Evolutionary conservation across 2,329 filamentous ascomycete genomes (phyloP), one percentile per base, ranked within the genome.

Genomic region (Fusarium redolens): DNA sequence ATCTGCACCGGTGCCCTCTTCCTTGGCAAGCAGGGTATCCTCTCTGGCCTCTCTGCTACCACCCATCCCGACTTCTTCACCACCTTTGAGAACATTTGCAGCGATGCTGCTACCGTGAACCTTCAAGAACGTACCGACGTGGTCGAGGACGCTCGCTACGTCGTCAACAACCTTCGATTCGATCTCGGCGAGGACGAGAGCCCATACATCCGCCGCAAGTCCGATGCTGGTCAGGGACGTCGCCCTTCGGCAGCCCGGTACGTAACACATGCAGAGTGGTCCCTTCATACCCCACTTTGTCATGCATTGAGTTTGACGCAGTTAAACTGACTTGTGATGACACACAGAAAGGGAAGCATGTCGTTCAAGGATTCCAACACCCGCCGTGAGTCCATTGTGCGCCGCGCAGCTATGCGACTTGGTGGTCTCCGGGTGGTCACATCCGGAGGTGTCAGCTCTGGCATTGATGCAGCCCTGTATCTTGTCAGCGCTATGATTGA

Each of bases 91-190:
- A 95, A 91, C 77, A 84, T 95, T 75, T 95, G 92, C 86, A 93
- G 92, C 81, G 91, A 93, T 73, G 90, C 91, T 52, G 89, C 92
- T 50, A 89, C 90, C 65, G 87, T 90, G 71, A 90, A 93, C 81
- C 86, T 92, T 74, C 88, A 90, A 63, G 92, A 95, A 85, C 91
- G 93, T 79, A 94, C 93, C 77, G 93, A 96, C 79, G 92, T 96
- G 72, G 88, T 96, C 78, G 93, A 96, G 79, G 92, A 93, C 72
- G 87, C 88, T 79, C 89, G 93, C 79, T 97, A 96, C 80, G 93
- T 97, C 25, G 94, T 97, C 81, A 97, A 97, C 87, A 96, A 97
- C 83, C 91, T 95, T 67, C 92, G 94, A 76, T 97, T 96, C 81
- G 93, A 96, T 77, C 86, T 96, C 75, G 92, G 92, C 79, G 90